A percentile compares a stretch with the other conserved stretches of the same genome.
Conservation (phyloP, 192 early-diverging fungal genomes). For the Spizellomyces punctatus region DNA sequence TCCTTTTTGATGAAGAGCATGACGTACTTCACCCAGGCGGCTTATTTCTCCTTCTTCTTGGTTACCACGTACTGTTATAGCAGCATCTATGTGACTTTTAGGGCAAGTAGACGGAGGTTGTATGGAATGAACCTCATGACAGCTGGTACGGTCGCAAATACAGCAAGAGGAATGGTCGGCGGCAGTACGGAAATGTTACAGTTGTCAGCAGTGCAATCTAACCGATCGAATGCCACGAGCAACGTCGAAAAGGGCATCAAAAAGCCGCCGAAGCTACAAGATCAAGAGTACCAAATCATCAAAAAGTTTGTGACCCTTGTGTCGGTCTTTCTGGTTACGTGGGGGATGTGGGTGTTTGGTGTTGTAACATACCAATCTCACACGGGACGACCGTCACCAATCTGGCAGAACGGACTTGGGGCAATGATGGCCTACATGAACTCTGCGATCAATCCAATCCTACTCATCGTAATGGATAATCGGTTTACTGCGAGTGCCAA, state of each 20-base stretch:
- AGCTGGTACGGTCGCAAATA: not conserved
- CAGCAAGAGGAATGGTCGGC: too few species aligned
- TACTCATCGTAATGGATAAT: not conserved
- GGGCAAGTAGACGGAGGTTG: not conserved
- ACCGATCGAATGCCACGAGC: not conserved
- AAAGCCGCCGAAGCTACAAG: not conserved
- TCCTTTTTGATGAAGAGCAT: not conserved
- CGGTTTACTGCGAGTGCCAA: not conserved
- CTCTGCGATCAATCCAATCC: not conserved
- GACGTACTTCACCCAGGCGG: not conserved
- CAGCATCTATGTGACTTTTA: not conserved
- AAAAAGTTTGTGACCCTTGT: conserved; percentile 3
- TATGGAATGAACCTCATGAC: not conserved
- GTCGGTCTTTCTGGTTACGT: not conserved
- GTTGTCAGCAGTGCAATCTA: too few species aligned
- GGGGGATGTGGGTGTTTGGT: not conserved
- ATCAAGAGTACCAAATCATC: not conserved
- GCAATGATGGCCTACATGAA: conserved; percentile 1
- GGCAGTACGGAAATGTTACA: too few species aligned
- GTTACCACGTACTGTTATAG: not conserved
- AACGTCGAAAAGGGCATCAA: not conserved
- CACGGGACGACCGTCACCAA: not conserved
- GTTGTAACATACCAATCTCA: not conserved
- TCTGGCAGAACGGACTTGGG: not conserved
- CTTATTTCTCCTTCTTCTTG: not conserved